phyloP scores from a whole-genome alignment of 441 rosid genomes.

The Syzygium syzygioides region DNA sequence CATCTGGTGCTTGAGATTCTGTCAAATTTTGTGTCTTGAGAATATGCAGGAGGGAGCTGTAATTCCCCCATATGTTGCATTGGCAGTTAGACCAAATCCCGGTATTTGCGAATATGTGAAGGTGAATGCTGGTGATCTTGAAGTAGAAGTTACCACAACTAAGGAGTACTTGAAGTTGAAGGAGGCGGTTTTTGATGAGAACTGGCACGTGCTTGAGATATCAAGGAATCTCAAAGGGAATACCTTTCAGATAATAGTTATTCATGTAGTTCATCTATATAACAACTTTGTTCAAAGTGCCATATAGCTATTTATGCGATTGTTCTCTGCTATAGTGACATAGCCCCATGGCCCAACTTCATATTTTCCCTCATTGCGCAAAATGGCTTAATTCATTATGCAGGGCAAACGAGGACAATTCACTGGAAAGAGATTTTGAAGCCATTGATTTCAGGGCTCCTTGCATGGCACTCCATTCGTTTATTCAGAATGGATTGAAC shows the following conservation, averaged over 20 bases:
- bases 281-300: too few species aligned
- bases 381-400: not conserved
- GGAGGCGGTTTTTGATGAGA: slow-evolving; percentile 61
- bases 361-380: not conserved
- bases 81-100: slow-evolving; percentile 82
- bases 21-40: not conserved
- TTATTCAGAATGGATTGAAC: slow-evolving; percentile 63
- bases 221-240: not conserved
- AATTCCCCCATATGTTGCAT: slow-evolving; percentile 67
- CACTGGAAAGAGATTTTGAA: slow-evolving; percentile 76
- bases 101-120: slow-evolving; percentile 85
- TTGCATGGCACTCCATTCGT: slow-evolving; percentile 53
- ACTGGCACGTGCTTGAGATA: slow-evolving; percentile 34
- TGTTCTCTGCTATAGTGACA: too few species aligned
- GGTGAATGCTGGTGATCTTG: slow-evolving; percentile 50
- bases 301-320: too few species aligned
- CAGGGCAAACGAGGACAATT: slow-evolving; percentile 78
- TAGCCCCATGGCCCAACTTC: too few species aligned
- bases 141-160: slow-evolving; percentile 44
- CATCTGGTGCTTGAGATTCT: not conserved
- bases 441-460: slow-evolving; percentile 63
- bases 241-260: not conserved
- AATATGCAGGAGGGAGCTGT: slow-evolving; percentile 71
- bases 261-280: not conserved
- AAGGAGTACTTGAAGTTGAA: slow-evolving; percentile 69